These are phyloP conservation scores for Panellus pusillus DNA, from an alignment of 768 basidiomycete species.

Conservation along the genomic window DNA sequence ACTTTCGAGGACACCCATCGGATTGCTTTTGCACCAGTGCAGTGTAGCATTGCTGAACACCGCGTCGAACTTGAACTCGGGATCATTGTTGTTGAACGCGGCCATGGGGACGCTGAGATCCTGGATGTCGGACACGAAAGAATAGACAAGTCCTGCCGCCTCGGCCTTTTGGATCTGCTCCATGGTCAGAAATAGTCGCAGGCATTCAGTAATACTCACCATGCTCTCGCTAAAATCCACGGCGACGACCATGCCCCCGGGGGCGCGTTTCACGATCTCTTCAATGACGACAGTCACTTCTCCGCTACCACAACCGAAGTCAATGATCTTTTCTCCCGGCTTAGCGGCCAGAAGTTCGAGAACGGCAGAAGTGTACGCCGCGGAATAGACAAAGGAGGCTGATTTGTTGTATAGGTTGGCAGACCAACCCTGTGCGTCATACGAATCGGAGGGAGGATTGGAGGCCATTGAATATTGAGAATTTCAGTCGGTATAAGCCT, in stretches of 20 bases:
- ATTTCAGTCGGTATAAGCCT: neutral
- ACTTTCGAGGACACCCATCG: constrained; percentile 60
- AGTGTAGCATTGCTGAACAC: constrained; percentile 80
- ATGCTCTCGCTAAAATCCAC: constrained; percentile 72
- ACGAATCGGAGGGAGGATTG: too few species aligned
- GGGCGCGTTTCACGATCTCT: constrained; percentile 44
- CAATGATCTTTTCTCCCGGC: constrained; percentile 70
- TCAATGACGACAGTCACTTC: constrained; percentile 66
- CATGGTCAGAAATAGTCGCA: neutral
- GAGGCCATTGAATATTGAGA: neutral
- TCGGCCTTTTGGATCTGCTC: constrained; percentile 55
- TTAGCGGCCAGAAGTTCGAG: constrained; percentile 59
- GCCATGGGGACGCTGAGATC: constrained; percentile 35
- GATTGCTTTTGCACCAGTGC: constrained; percentile 85
- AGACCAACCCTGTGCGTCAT: constrained; percentile 34
- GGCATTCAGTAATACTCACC: constrained; percentile 38
- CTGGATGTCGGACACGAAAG: constrained; percentile 59
- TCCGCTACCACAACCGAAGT: constrained; percentile 83
- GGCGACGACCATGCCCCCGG: constrained; percentile 60
- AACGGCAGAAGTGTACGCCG: constrained; percentile 50
- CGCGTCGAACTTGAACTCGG: constrained; percentile 56
- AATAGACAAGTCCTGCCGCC: constrained; percentile 43
- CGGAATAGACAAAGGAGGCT: constrained; percentile 56
- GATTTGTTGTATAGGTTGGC: constrained; percentile 46
- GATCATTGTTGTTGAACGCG: constrained; percentile 26